A percentile compares a stretch with the other conserved stretches of the same genome.
These are phyloP conservation scores for Xylaria hypoxylon DNA, from an alignment of 2,329 filamentous ascomycete species.

Conservation along the genomic window DNA sequence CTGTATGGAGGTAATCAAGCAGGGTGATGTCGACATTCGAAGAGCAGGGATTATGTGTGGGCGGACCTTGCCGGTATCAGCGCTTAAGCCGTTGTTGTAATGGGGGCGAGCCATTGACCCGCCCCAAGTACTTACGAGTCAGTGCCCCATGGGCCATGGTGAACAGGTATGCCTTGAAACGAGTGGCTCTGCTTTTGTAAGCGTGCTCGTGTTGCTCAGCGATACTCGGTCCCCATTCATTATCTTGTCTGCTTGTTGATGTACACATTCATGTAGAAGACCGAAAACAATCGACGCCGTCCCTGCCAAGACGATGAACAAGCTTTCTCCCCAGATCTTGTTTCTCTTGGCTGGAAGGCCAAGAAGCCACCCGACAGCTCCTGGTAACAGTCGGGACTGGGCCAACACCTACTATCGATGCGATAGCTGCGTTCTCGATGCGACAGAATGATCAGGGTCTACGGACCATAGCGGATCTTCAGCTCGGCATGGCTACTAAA, in stretches of 20 bases:
- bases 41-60: slow-evolving; percentile 22
- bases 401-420: neutral
- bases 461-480: slow-evolving; percentile 19
- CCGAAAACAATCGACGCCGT: slow-evolving; percentile 5
- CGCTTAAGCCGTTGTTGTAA: slow-evolving; percentile 20
- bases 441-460: slow-evolving; percentile 14
- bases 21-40: slow-evolving; percentile 30
- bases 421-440: slow-evolving; percentile 2
- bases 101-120: slow-evolving; percentile 6
- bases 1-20: slow-evolving; percentile 16
- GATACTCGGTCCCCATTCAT: neutral
- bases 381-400: slow-evolving; percentile 10
- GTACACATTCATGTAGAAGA: neutral
- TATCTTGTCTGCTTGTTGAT: neutral
- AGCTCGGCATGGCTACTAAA: slow-evolving; percentile 27
- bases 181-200: neutral
- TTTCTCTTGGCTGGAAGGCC: slow-evolving; percentile 30
- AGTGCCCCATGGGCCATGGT: no score
- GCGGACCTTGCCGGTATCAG: slow-evolving; percentile 30
- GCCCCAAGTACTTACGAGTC: no score
- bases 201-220: neutral
- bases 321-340: slow-evolving; percentile 32
- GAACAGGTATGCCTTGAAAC: slow-evolving; percentile 11
- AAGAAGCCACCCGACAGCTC: slow-evolving; percentile 18
- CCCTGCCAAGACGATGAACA: slow-evolving; percentile 34